Conservation (phyloP, 139 green algal genomes). For the Coelastrella sp. region DNA sequence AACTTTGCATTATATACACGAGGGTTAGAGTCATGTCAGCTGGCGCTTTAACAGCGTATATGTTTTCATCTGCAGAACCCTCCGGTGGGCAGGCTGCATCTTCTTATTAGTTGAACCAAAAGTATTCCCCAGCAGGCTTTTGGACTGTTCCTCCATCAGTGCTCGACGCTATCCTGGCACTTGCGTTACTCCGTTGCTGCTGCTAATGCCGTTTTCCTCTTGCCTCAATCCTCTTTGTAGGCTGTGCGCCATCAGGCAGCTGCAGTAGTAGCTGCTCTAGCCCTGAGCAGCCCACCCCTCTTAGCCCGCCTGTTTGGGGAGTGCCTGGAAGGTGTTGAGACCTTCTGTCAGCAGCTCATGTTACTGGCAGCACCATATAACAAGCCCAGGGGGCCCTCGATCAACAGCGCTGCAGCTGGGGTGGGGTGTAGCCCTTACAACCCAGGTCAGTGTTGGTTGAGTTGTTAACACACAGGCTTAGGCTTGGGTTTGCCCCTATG, state of each 20-base stretch:
- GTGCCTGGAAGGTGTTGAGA: conserved; percentile 48
- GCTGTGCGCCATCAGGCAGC: conserved; percentile 68
- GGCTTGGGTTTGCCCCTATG: no score
- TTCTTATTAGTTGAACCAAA: neutral
- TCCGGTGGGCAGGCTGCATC: neutral
- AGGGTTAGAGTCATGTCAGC: no score
- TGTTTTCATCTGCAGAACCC: neutral
- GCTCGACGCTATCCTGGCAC: no score
- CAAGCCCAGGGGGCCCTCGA: neutral
- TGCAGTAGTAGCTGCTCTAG: conserved; percentile 74
- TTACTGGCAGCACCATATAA: conserved; percentile 47
- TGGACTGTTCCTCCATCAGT: no score
- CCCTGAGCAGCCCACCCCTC: conserved; percentile 67
- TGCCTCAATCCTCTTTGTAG: neutral
- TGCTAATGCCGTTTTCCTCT: neutral
- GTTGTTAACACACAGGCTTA: no score
- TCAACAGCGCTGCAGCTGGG: neutral
- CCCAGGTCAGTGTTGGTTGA: neutral
- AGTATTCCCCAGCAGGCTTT: no score
- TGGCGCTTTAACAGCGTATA: no score
- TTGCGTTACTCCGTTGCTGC: neutral
- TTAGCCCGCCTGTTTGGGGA: conserved; percentile 58
- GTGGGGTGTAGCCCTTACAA: neutral
- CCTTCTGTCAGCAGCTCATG: conserved; percentile 42
- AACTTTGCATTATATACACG: no score